Base-by-base conservation (phyloP, 352 stramenopile genomes). In the Phytophthora idaei region DNA sequence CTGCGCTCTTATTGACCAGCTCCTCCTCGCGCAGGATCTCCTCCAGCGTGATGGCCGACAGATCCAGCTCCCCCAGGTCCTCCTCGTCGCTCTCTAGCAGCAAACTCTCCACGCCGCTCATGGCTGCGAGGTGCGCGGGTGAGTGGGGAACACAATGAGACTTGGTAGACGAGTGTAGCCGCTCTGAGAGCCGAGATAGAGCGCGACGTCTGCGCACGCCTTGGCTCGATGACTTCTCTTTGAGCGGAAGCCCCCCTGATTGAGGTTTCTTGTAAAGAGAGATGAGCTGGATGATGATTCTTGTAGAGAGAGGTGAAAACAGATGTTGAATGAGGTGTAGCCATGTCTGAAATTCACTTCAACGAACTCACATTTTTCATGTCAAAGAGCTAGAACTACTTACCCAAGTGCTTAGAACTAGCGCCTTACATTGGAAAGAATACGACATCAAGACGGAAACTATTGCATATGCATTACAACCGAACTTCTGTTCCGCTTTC, bases 11-110 rank as follows among this genome's bases (percentile, higher is more conserved):
- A 32, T 46, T 69, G 48, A 77, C 79, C 32, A 88, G 70, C 61
- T 87, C 82, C 50, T 92, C 83, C 44, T 92, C 84, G 45, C 79
- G 74, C 45, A 92, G 61, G 61, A 92, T 92, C 53, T 90, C 80
- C 57, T 92, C 84, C 21, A 92, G 70, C 50, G 81, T 90, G 55
- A 92, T 89, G 57, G 73, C 55, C 14, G 74, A 80, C 47, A 92
- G 73, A 60, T 90, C 84, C 52, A 90, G 28, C 48, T 91, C 83
- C 9, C 70, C 79, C 36, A 92, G 54, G 53, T 90, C 84, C 48
- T 90, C 80, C 9, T 89, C 78, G 37, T 92, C 84, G 61, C 81
- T 90, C 49, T 90, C 84, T 25, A 88, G 64, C 50, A 89, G 66
- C 41, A 89, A 58, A 70, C 73, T 85, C 52, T 89, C 80, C 41